phyloP scores from a whole-genome alignment of 2,329 filamentous ascomycete species.

The Thelonectria olida region DNA sequence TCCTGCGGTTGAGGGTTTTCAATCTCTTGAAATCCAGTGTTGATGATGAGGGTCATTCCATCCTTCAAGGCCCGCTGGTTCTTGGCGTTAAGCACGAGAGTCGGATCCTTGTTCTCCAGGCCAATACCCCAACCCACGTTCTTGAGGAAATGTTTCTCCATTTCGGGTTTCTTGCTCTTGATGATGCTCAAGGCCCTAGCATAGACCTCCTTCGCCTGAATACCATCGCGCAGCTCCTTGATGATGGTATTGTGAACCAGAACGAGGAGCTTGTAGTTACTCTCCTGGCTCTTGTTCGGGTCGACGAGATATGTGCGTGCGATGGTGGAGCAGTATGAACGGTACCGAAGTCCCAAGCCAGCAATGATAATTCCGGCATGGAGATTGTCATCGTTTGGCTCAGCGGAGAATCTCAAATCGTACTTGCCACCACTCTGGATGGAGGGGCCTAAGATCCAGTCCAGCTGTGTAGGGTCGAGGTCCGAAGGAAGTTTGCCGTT shows the following conservation, averaged over 20 bases:
- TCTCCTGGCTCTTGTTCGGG: slow-evolving; percentile 94
- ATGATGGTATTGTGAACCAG: slow-evolving; percentile 89
- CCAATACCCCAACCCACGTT: slow-evolving; percentile 93
- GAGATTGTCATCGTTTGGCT: slow-evolving; percentile 82
- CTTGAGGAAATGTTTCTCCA: slow-evolving; percentile 94
- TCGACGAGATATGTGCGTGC: slow-evolving; percentile 96
- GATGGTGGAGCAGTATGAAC: slow-evolving; percentile 93
- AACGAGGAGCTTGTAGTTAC: slow-evolving; percentile 88
- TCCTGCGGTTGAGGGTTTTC: slow-evolving; percentile 88
- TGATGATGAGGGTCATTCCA: slow-evolving; percentile 95
- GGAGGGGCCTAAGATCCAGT: slow-evolving; percentile 91
- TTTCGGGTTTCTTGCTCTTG: slow-evolving; percentile 90
- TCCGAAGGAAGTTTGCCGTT: slow-evolving; percentile 83
- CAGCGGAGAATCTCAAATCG: slow-evolving; percentile 82
- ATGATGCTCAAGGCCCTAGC: slow-evolving; percentile 83
- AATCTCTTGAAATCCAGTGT: slow-evolving; percentile 89
- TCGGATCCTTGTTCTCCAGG: slow-evolving; percentile 87
- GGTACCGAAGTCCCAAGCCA: slow-evolving; percentile 91
- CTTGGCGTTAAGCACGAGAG: slow-evolving; percentile 86
- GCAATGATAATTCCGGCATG: slow-evolving; percentile 95
- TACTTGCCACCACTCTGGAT: slow-evolving; percentile 97
- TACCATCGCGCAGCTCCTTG: slow-evolving; percentile 89
- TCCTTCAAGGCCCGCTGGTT: slow-evolving; percentile 86
- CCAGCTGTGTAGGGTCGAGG: slow-evolving; percentile 87
- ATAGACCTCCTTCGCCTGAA: slow-evolving; percentile 88